Percentiles rank a stretch among this genome's conserved stretches.
Conservation (phyloP, 106 monocot species). For the Dioscorea alata region DNA sequence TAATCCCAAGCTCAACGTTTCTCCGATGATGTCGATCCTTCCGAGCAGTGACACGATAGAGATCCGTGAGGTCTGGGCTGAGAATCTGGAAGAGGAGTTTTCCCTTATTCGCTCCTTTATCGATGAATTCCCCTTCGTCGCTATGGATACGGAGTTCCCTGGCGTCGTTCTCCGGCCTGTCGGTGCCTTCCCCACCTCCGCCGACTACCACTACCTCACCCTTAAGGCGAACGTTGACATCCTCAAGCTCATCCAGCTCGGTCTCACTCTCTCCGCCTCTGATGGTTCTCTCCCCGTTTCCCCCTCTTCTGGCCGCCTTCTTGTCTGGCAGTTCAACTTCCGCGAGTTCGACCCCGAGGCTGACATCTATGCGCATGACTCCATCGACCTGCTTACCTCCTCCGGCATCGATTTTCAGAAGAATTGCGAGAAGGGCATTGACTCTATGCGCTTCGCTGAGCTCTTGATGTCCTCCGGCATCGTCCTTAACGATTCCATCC, state of each 20-base stretch:
- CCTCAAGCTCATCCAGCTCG: constrained; percentile 3
- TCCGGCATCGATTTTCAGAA: not conserved
- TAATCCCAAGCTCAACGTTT: too few relatives aligned
- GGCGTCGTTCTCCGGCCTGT: not conserved
- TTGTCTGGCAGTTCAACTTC: constrained; percentile 13
- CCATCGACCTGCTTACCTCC: not conserved
- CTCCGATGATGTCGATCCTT: too few relatives aligned
- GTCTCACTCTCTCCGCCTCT: not conserved
- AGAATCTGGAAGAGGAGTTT: not conserved
- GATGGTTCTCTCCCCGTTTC: not conserved
- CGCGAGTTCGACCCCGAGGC: constrained; percentile 1
- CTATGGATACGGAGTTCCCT: constrained; percentile 6
- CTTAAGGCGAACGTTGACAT: constrained; percentile 1
- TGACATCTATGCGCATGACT: not conserved
- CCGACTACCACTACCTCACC: not conserved
- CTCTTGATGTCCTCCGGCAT: constrained; percentile 6
- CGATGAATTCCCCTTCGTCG: not conserved
- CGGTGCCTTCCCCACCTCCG: not conserved
- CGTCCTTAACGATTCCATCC: constrained; percentile 1
- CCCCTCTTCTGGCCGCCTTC: not conserved
- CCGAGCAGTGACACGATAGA: too few relatives aligned
- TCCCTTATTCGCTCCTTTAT: not conserved
- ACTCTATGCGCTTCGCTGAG: not conserved
- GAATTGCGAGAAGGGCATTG: not conserved
- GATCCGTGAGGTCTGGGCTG: not conserved